Conservation (phyloP, 1,284 basidiomycete genomes). For the Sporisorium iseilematis-ciliati region DNA sequence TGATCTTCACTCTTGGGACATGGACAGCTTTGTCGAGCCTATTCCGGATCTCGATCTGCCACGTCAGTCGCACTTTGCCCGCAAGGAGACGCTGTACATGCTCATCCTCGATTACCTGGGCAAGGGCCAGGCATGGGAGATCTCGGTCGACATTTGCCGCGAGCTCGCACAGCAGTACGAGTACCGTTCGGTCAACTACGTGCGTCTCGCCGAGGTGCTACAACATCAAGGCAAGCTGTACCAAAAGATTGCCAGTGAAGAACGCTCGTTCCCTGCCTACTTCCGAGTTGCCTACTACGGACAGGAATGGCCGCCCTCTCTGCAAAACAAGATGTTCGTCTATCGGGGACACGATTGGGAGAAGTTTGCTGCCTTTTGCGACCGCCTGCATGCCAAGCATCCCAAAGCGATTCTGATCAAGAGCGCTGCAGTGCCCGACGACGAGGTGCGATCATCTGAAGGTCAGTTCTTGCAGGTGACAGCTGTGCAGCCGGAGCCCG, state of each 20-base stretch:
- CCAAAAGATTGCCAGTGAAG: slow-evolving; percentile 58
- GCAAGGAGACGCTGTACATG: slow-evolving; percentile 78
- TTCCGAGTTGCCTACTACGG: slow-evolving; percentile 94
- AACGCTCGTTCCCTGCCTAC: slow-evolving; percentile 73
- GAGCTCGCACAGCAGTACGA: slow-evolving; percentile 73
- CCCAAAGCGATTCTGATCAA: slow-evolving; percentile 85
- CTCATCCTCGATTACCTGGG: slow-evolving; percentile 72
- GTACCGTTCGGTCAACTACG: slow-evolving; percentile 72
- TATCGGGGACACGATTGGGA: slow-evolving; percentile 93
- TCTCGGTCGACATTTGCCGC: slow-evolving; percentile 90
- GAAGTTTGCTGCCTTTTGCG: slow-evolving; percentile 83
- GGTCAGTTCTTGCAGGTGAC: slow-evolving; percentile 77
- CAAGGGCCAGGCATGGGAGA: slow-evolving; percentile 96
- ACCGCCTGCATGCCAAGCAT: slow-evolving; percentile 91
- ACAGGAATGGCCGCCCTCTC: slow-evolving; percentile 81
- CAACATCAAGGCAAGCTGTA: slow-evolving; percentile 64
- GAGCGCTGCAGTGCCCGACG: slow-evolving; percentile 80
- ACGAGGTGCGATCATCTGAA: slow-evolving; percentile 67
- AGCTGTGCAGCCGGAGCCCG: slow-evolving; percentile 85
- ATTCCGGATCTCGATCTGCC: slow-evolving; percentile 78
- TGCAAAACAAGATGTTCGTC: slow-evolving; percentile 84
- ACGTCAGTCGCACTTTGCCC: slow-evolving; percentile 90
- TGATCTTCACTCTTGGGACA: slow-evolving; percentile 87
- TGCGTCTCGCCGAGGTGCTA: slow-evolving; percentile 64
- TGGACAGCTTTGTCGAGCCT: slow-evolving; percentile 79